A percentile compares a stretch with the other conserved stretches of the same genome.
Evolutionary conservation across 2,329 filamentous ascomycete genomes (phyloP).

Genomic region (Rhytidhysteron rufulum): DNA sequence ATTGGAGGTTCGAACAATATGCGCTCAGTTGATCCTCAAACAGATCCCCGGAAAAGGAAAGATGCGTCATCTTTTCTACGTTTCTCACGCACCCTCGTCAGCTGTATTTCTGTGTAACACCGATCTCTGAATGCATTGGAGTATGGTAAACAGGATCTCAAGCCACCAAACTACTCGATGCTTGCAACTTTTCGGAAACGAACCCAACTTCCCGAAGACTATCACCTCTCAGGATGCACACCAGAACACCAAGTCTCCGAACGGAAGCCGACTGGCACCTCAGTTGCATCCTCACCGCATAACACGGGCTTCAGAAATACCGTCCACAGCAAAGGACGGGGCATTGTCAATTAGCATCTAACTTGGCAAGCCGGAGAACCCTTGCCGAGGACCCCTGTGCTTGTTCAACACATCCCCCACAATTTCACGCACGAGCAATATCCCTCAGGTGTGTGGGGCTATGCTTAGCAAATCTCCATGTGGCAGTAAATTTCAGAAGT

Average conservation of each 20-base stretch:
- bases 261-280: background rate
- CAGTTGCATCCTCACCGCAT: background rate
- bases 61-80: background rate
- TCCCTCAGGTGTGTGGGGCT: background rate
- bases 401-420: background rate
- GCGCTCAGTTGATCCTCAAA: background rate
- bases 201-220: background rate
- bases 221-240: background rate
- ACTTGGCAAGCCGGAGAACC: background rate
- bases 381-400: background rate
- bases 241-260: background rate
- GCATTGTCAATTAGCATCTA: too few species aligned
- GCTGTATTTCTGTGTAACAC: background rate
- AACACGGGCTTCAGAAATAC: background rate
- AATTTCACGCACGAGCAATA: background rate
- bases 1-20: background rate
- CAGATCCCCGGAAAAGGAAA: background rate
- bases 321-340: too few species aligned
- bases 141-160: background rate
- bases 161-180: background rate
- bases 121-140: background rate
- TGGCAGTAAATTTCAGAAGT: background rate
- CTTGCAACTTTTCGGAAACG: background rate
- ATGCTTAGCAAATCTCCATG: background rate
- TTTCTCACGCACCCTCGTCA: background rate